A percentile compares a stretch with the other conserved stretches of the same genome.
phyloP scores from a whole-genome alignment of 805 yeast species.

The Candida ficus region DNA sequence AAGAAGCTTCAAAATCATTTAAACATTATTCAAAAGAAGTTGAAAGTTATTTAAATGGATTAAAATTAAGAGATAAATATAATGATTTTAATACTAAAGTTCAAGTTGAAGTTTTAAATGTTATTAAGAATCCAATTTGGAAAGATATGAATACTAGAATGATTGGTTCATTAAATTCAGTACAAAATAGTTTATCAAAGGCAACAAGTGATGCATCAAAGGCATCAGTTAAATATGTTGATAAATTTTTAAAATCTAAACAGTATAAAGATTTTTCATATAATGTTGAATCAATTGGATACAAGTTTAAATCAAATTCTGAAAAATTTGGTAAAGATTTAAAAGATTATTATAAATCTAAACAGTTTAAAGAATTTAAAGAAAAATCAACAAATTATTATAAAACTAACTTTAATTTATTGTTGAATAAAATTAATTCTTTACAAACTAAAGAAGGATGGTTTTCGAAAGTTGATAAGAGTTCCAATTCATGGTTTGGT shows the following conservation, averaged over 20 bases:
- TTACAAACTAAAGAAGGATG: no score
- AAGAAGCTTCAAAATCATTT: neutral
- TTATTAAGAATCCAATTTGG: neutral
- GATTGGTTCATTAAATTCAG: neutral
- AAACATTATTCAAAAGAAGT: neutral
- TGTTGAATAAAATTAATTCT: neutral
- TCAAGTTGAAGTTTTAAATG: neutral
- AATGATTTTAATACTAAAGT: neutral
- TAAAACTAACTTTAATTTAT: no score
- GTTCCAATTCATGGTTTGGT: no score
- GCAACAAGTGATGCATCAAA: neutral
- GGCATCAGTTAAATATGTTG: neutral
- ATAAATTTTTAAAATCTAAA: neutral
- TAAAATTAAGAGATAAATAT: neutral
- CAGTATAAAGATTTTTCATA: neutral
- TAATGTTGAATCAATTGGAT: no score
- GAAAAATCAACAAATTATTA: no score
- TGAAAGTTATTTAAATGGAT: neutral
- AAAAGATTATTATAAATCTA: no score
- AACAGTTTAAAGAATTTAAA: no score
- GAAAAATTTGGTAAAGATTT: no score
- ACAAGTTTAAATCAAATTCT: no score
- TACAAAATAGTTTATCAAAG: no score
- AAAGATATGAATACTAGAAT: neutral
- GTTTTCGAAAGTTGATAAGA: no score